Conservation (phyloP, 2,329 filamentous ascomycete genomes). For the Aspergillus melleus region DNA sequence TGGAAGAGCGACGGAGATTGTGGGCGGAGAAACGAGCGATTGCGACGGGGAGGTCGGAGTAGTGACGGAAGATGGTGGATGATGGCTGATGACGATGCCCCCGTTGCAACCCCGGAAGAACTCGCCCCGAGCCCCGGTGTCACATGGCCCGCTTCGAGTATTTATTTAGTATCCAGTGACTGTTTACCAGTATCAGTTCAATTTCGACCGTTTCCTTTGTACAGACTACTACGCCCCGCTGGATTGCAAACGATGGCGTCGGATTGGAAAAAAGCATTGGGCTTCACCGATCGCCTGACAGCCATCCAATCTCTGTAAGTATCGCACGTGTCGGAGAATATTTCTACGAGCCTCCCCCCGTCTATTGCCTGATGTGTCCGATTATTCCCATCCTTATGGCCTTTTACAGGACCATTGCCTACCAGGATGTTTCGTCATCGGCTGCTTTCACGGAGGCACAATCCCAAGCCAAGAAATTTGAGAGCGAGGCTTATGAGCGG, state of each 20-base stretch:
- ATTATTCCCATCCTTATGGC: not conserved
- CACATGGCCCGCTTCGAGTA: not conserved
- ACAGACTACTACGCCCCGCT: too few species aligned
- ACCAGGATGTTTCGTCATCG: slow-evolving; percentile 46
- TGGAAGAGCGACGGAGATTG: slow-evolving; percentile 7
- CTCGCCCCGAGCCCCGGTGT: not conserved
- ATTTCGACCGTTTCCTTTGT: too few species aligned
- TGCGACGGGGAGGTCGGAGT: not conserved
- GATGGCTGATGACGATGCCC: slow-evolving; percentile 1
- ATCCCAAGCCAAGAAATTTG: slow-evolving; percentile 63
- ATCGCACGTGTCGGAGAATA: not conserved
- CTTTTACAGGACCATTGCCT: slow-evolving; percentile 48
- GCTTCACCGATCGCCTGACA: slow-evolving; percentile 62
- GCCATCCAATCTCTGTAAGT: slow-evolving; percentile 64
- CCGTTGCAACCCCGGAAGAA: not conserved
- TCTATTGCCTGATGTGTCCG: too few species aligned
- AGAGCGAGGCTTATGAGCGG: slow-evolving; percentile 48
- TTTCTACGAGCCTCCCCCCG: not conserved
- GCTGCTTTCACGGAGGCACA: slow-evolving; percentile 51
- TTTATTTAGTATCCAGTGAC: too few species aligned
- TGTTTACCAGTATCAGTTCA: not conserved
- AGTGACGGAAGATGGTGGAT: not conserved
- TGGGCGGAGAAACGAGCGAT: not conserved
- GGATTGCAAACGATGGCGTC: slow-evolving; percentile 20
- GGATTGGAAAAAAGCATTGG: slow-evolving; percentile 55